phyloP scores from a whole-genome alignment of 371 early-diverging fungal genomes.

The Mucor lusitanicus region DNA sequence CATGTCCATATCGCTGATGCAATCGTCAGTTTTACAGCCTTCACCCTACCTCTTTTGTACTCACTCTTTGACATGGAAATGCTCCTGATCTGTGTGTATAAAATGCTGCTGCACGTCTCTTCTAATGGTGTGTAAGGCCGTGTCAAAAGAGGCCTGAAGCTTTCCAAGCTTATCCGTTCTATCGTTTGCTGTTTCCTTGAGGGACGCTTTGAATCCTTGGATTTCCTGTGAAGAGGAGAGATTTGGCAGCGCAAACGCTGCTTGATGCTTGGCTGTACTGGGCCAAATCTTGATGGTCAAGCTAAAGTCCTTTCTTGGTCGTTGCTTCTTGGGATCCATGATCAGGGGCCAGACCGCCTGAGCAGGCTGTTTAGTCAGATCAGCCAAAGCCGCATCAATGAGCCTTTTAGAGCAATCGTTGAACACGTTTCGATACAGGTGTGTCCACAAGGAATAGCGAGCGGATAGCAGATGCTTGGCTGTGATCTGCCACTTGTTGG shows the following conservation, averaged over 20 bases:
- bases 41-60: background rate
- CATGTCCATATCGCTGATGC: conserved; percentile 27
- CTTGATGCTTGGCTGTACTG: conserved; percentile 4
- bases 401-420: conserved; percentile 36
- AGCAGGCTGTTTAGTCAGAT: conserved; percentile 40
- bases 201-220: conserved; percentile 21
- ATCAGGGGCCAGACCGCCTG: conserved; percentile 29
- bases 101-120: conserved; percentile 29
- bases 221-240: conserved; percentile 31
- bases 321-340: conserved; percentile 20
- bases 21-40: background rate
- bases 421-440: conserved; percentile 39
- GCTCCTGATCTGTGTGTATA: conserved; percentile 9
- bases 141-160: conserved; percentile 30
- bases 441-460: conserved; percentile 44
- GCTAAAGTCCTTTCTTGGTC: conserved; percentile 2
- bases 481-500: conserved; percentile 15
- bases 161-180: conserved; percentile 19
- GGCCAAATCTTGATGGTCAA: conserved; percentile 24
- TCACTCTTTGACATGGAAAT: conserved; percentile 31
- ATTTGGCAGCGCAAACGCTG: conserved; percentile 24
- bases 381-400: conserved; percentile 29
- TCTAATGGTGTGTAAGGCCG: conserved; percentile 11
- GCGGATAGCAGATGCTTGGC: conserved; percentile 23
- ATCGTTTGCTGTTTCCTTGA: conserved; percentile 31